These are phyloP conservation scores for Mentha longifolia DNA, from an alignment of 257 asterid species.

Conservation along the genomic window DNA sequence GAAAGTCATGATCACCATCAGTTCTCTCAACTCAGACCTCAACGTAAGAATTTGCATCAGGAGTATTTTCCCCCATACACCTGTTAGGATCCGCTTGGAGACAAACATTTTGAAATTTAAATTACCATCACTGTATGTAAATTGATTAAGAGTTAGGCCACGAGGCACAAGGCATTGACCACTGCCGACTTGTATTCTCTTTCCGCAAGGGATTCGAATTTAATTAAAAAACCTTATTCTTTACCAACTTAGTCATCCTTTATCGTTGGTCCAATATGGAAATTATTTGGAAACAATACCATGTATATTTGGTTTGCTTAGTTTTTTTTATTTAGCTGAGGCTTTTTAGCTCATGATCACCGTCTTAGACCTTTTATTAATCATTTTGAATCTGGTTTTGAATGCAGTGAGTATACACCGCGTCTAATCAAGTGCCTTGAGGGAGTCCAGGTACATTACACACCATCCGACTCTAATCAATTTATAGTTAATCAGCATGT, in stretches of 20 bases:
- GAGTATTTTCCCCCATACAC: no score
- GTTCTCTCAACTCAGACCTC: no score
- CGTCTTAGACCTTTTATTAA: conserved; percentile 20
- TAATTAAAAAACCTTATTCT: neutral
- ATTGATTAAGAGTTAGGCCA: neutral
- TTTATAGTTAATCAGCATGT: conserved; percentile 26
- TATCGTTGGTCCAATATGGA: neutral
- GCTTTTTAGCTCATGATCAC: neutral
- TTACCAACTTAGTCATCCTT: neutral
- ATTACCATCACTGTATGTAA: neutral
- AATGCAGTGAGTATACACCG: conserved; percentile 87
- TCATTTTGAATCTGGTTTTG: conserved; percentile 26
- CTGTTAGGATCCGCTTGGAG: no score
- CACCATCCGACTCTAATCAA: neutral
- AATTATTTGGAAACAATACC: neutral
- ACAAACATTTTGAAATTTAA: no score
- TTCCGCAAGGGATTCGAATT: conserved; percentile 3
- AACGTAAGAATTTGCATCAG: no score
- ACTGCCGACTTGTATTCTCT: neutral
- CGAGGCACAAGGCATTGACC: neutral
- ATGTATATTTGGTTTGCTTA: neutral
- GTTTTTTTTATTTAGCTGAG: neutral
- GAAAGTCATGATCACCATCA: no score
- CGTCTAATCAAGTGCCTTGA: conserved; percentile 86
- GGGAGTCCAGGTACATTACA: conserved; percentile 72